Percentiles rank a stretch among this genome's conserved stretches.
phyloP scores from a whole-genome alignment of 2,329 filamentous ascomycete species.

The Ceratocystis diversiconidia region DNA sequence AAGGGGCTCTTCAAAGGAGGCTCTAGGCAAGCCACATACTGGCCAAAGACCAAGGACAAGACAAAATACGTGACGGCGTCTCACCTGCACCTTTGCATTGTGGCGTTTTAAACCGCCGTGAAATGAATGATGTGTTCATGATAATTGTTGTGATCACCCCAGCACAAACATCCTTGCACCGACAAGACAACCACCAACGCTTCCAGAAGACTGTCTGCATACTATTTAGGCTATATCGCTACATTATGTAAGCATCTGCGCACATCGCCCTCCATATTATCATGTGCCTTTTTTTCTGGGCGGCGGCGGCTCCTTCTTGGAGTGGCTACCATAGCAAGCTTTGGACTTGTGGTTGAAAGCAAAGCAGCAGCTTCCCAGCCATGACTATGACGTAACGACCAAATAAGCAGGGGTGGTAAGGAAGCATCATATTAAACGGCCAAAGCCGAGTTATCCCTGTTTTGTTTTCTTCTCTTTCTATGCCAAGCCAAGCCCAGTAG shows the following conservation, averaged over 20 bases:
- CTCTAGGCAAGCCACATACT: neutral
- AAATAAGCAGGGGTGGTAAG: neutral
- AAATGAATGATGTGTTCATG: neutral
- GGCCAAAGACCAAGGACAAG: neutral
- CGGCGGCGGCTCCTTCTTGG: neutral
- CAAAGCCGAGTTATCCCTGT: constrained; percentile 3
- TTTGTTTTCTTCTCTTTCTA: neutral
- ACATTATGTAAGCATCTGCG: neutral
- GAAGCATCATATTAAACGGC: neutral
- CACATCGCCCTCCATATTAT: neutral
- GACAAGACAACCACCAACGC: too few species aligned
- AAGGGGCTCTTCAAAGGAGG: neutral
- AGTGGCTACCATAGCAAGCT: neutral
- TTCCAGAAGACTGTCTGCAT: neutral
- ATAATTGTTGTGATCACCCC: neutral
- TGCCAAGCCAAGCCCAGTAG: neutral
- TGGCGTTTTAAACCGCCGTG: neutral
- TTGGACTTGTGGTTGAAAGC: neutral
- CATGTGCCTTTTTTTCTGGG: neutral
- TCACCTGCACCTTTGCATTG: neutral
- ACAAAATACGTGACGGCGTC: neutral
- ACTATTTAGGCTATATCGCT: neutral
- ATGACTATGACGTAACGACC: neutral
- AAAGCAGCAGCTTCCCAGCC: neutral
- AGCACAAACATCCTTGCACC: neutral